A percentile compares a stretch with the other conserved stretches of the same genome.
These are phyloP conservation scores for Emmonsiellopsis sp. DNA, from an alignment of 2,329 filamentous ascomycete genomes.

Conservation along the genomic window DNA sequence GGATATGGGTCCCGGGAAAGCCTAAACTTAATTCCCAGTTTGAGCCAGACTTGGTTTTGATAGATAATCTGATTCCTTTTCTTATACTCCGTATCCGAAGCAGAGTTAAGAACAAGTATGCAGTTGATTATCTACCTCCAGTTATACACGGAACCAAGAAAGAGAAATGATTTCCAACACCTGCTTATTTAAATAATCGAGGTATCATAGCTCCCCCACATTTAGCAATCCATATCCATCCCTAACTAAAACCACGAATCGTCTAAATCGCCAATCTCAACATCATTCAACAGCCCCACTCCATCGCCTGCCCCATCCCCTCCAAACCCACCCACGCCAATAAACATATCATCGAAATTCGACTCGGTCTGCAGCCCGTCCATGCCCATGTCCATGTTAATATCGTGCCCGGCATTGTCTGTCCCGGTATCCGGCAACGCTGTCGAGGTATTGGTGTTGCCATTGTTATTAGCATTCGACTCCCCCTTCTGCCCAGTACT, in stretches of 20 bases:
- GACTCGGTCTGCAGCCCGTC: slow-evolving; percentile 20
- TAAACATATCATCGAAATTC: slow-evolving; percentile 38
- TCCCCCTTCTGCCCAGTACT: slow-evolving; percentile 20
- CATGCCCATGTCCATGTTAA: background rate
- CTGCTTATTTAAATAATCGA: too few relatives aligned
- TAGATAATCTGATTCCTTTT: too few relatives aligned
- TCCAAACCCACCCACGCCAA: slow-evolving; percentile 22
- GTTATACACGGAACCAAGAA: too few relatives aligned
- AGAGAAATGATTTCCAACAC: too few relatives aligned
- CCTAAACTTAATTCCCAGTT: too few relatives aligned
- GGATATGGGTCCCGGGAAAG: too few relatives aligned
- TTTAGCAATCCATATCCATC: too few relatives aligned
- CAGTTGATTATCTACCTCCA: too few relatives aligned
- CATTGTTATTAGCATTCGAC: background rate
- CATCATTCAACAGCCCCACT: slow-evolving; percentile 28
- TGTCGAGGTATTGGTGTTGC: background rate
- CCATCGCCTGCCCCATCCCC: slow-evolving; percentile 26
- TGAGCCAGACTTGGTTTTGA: too few relatives aligned
- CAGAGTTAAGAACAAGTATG: too few relatives aligned
- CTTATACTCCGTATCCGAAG: too few relatives aligned
- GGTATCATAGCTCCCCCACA: too few relatives aligned
- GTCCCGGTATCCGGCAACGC: background rate
- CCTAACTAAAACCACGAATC: slow-evolving; percentile 27
- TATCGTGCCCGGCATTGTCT: background rate
- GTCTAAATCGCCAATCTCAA: slow-evolving; percentile 33